phyloP scores from a whole-genome alignment of 2,329 filamentous ascomycete genomes.

The Fusarium sp. region DNA sequence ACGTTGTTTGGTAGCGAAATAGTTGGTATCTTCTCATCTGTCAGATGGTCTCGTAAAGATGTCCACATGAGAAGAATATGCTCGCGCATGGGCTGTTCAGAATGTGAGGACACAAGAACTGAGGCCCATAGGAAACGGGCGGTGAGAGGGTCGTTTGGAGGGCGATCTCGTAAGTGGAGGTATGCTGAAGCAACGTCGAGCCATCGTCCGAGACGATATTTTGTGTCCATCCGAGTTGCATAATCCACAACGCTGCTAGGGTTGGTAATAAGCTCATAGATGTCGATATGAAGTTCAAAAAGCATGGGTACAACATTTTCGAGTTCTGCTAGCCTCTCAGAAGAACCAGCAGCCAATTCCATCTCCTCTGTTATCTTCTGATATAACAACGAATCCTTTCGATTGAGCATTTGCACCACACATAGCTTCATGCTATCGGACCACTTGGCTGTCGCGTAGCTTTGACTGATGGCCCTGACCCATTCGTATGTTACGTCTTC shows the following conservation, averaged over 20 bases:
- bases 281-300: conserved; percentile 72
- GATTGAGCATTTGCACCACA: conserved; percentile 69
- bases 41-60: conserved; percentile 66
- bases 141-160: conserved; percentile 57
- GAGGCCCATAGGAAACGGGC: conserved; percentile 71
- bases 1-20: conserved; percentile 84
- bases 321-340: conserved; percentile 52
- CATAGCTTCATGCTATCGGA: conserved; percentile 68
- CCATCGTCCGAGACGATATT: conserved; percentile 65
- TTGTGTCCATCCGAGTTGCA: conserved; percentile 63
- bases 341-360: conserved; percentile 45
- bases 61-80: conserved; percentile 71
- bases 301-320: conserved; percentile 68
- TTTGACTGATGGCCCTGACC: conserved; percentile 63
- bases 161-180: conserved; percentile 54
- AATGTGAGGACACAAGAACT: conserved; percentile 66
- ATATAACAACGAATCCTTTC: conserved; percentile 66
- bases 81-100: conserved; percentile 66
- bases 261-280: conserved; percentile 70
- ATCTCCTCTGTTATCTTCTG: conserved; percentile 61
- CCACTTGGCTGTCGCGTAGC: conserved; percentile 70
- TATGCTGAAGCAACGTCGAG: conserved; percentile 63
- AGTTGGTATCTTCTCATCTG: conserved; percentile 56
- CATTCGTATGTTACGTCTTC: conserved; percentile 72
- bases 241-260: conserved; percentile 68